Percentiles rank a stretch among this genome's conserved stretches.
Conservation (phyloP, 805 yeast genomes). For the Teunomyces panamensis region DNA sequence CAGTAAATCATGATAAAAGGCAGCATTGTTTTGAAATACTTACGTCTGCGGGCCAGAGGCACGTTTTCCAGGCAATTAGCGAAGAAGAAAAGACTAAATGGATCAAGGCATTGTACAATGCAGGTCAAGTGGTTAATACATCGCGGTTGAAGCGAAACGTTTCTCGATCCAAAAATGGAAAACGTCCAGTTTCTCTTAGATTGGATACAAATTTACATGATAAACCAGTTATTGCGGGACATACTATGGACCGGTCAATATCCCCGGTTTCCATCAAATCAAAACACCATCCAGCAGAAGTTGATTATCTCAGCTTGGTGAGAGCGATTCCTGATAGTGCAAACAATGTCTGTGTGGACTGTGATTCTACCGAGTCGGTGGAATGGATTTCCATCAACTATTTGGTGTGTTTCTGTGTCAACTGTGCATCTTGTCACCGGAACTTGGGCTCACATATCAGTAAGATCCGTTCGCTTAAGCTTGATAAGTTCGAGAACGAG, state of each 20-base stretch:
- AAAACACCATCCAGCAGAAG: slow-evolving; percentile 14
- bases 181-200: slow-evolving; percentile 5
- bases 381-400: slow-evolving; percentile 87
- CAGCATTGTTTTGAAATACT: slow-evolving; percentile 70
- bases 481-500: slow-evolving; percentile 69
- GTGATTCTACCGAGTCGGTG: slow-evolving; percentile 60
- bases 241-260: neutral
- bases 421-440: slow-evolving; percentile 87
- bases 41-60: slow-evolving; percentile 63
- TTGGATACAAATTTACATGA: slow-evolving; percentile 12
- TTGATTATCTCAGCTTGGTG: slow-evolving; percentile 35
- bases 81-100: slow-evolving; percentile 67
- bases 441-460: slow-evolving; percentile 80
- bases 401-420: slow-evolving; percentile 70
- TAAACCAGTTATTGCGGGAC: slow-evolving; percentile 14
- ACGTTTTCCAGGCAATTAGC: slow-evolving; percentile 70
- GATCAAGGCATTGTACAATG: slow-evolving; percentile 61
- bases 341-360: slow-evolving; percentile 74
- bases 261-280: slow-evolving; percentile 34
- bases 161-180: neutral
- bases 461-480: slow-evolving; percentile 71
- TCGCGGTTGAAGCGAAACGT: slow-evolving; percentile 12
- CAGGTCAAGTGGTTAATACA: slow-evolving; percentile 45
- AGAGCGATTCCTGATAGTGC: slow-evolving; percentile 43
- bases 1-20: slow-evolving; percentile 44